Evolutionary conservation across 495 filamentous ascomycete species (phyloP).

Genomic region (Aspergillus affinis): DNA sequence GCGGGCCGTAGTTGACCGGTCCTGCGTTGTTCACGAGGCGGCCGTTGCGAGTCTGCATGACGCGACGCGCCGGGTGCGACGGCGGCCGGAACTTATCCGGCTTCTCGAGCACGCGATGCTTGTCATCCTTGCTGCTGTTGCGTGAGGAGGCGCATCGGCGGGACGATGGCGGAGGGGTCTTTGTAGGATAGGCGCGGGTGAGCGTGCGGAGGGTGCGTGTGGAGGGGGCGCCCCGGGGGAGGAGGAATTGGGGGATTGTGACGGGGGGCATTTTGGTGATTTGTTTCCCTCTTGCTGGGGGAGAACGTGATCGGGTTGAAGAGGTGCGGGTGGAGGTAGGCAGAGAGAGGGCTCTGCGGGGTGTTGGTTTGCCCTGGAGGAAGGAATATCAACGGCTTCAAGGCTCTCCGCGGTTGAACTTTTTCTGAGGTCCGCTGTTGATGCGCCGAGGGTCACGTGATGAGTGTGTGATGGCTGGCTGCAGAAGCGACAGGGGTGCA

Average conservation of each 20-base stretch:
- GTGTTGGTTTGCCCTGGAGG: background rate
- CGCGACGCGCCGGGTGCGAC: constrained; percentile 68
- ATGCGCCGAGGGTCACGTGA: background rate
- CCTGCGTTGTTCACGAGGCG: constrained; percentile 23
- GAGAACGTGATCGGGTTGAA: background rate
- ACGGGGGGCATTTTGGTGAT: constrained; percentile 20
- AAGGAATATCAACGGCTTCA: too few relatives aligned
- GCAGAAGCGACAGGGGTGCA: too few relatives aligned
- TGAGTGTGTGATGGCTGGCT: background rate
- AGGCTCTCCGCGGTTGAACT: too few relatives aligned
- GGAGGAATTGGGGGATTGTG: constrained; percentile 42
- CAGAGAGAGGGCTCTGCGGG: background rate
- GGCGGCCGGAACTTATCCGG: constrained; percentile 83
- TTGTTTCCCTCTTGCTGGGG: background rate
- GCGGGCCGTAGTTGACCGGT: constrained; percentile 64
- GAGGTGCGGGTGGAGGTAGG: background rate
- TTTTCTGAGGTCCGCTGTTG: background rate
- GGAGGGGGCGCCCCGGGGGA: constrained; percentile 41
- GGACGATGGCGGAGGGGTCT: constrained; percentile 16
- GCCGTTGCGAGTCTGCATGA: constrained; percentile 33
- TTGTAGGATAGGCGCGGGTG: constrained; percentile 1
- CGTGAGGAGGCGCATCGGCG: constrained; percentile 26
- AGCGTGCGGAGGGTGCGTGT: constrained; percentile 30
- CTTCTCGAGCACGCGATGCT: constrained; percentile 67
- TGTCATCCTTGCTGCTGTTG: constrained; percentile 25